Evolutionary conservation across 2,329 filamentous ascomycete genomes (phyloP), one percentile per base, ranked within the genome.

Genomic region (Beauveria pseudobassiana): DNA sequence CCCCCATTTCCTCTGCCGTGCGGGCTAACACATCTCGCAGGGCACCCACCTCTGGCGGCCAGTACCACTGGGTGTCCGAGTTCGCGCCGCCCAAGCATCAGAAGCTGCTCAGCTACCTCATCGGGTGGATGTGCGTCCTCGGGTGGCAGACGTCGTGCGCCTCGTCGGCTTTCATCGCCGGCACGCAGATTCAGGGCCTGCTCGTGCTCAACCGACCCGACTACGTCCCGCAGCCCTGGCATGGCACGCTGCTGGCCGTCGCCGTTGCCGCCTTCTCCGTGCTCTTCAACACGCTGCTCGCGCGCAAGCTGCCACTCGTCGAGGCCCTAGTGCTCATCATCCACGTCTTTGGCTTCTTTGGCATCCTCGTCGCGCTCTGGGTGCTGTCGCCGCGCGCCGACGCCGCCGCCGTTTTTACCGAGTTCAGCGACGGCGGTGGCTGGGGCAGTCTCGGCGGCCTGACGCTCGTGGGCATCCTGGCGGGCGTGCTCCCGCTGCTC

Each of bases 31-130:
- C 20, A 12, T 20, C 20, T 30, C 3, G 24, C 52, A 77, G 72
- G 74, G 81, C 81, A 2, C 82, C 82, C 0, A 85, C 81, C 0
- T 77, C 78, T 7, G 82, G 82, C 24, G 83, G 83, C 1, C 82
- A 85, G 65, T 85, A 84, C 64, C 55, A 58, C 22, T 58, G 55
- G 55, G 55, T 58, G 7, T 58, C 55, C 55, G 55, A 58, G 28
- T 58, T 83, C 63, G 77, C 80, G 1, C 78, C 81, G 0, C 71
- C 69, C 0, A 69, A 71, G 49, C 74, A 76, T 57, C 81, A 84
- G 65, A 82, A 80, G 61, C 76, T 80, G 42, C 71, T 84, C 1
- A 83, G 80, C 63, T 87, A 85, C 66, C 68, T 81, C 18, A 69
- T 68, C 70, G 78, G 77, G 2, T 80, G 78, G 79, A 73, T 79